Conservation (phyloP, 169 alveolate species). For the Eimeria praecox region DNA sequence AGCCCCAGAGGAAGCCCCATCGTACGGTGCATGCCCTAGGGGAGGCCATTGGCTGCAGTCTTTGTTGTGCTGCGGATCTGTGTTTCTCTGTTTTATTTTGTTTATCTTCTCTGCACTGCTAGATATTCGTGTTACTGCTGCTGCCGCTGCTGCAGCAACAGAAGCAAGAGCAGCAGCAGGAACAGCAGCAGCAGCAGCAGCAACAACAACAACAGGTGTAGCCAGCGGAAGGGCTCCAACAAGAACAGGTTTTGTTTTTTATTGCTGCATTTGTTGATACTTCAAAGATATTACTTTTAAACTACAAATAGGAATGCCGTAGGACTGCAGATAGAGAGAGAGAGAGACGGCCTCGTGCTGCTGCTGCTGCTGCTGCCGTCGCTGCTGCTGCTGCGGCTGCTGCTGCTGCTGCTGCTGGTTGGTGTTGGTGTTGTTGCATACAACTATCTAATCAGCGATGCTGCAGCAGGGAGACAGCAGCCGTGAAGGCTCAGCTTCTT, state of each 20-base stretch:
- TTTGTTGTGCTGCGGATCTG: not conserved
- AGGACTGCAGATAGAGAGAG: no score
- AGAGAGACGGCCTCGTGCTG: not conserved
- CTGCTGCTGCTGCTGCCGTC: not conserved
- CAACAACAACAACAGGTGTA: no score
- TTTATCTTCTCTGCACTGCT: not conserved
- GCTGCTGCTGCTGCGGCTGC: not conserved
- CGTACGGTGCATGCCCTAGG: not conserved
- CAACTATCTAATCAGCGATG: not conserved
- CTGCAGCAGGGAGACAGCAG: not conserved
- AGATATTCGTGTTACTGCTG: not conserved
- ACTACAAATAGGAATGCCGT: not conserved
- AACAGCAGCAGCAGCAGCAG: not conserved
- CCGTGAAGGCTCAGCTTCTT: not conserved
- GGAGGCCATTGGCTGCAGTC: not conserved
- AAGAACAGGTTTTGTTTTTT: not conserved
- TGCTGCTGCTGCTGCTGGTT: constrained; percentile 1
- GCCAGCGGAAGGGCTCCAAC: not conserved
- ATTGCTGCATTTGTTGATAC: not conserved
- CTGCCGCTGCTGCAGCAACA: constrained; percentile 14
- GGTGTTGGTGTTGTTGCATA: not conserved
- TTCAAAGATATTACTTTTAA: not conserved
- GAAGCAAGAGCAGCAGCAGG: not conserved
- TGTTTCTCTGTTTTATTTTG: not conserved
- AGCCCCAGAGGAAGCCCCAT: constrained; percentile 26